Conservation (phyloP, 768 basidiomycete species). For the Porpolomopsis calyptriformis region DNA sequence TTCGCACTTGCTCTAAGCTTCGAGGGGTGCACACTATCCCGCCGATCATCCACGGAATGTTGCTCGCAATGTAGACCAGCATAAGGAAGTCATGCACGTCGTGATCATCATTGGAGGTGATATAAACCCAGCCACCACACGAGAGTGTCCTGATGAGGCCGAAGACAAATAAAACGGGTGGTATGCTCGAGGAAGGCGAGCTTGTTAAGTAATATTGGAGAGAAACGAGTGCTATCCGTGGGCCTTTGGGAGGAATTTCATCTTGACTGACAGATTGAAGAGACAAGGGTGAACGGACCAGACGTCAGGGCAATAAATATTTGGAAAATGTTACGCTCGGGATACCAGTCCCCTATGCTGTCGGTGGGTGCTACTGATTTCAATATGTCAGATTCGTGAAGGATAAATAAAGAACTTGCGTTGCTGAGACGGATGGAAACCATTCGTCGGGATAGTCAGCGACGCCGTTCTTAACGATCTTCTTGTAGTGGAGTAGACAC, state of each 20-base stretch:
- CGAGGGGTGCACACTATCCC: slow-evolving; percentile 46
- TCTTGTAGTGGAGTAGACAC: slow-evolving; percentile 63
- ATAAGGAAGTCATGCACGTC: slow-evolving; percentile 80
- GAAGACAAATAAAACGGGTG: slow-evolving; percentile 43
- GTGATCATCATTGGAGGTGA: slow-evolving; percentile 78
- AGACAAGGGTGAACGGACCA: slow-evolving; percentile 27
- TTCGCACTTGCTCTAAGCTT: slow-evolving; percentile 28
- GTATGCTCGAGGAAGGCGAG: slow-evolving; percentile 29
- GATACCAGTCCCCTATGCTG: slow-evolving; percentile 88
- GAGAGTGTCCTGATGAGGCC: slow-evolving; percentile 67
- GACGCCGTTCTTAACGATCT: slow-evolving; percentile 77
- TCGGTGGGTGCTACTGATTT: neutral
- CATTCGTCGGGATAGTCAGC: slow-evolving; percentile 80
- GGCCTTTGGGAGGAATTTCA: slow-evolving; percentile 33
- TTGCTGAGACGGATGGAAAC: slow-evolving; percentile 84
- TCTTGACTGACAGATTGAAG: neutral
- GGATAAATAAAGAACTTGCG: slow-evolving; percentile 33
- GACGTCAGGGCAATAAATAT: slow-evolving; percentile 80
- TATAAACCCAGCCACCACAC: slow-evolving; percentile 89
- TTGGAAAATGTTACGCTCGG: slow-evolving; percentile 77
- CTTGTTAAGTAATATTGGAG: slow-evolving; percentile 54
- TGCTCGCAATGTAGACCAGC: slow-evolving; percentile 77
- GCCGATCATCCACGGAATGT: slow-evolving; percentile 84
- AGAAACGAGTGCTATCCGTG: slow-evolving; percentile 57
- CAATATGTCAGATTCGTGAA: slow-evolving; percentile 3